A percentile compares a stretch with the other conserved stretches of the same genome.
phyloP scores from a whole-genome alignment of 805 yeast genomes.

The Metschnikowia borealis region DNA sequence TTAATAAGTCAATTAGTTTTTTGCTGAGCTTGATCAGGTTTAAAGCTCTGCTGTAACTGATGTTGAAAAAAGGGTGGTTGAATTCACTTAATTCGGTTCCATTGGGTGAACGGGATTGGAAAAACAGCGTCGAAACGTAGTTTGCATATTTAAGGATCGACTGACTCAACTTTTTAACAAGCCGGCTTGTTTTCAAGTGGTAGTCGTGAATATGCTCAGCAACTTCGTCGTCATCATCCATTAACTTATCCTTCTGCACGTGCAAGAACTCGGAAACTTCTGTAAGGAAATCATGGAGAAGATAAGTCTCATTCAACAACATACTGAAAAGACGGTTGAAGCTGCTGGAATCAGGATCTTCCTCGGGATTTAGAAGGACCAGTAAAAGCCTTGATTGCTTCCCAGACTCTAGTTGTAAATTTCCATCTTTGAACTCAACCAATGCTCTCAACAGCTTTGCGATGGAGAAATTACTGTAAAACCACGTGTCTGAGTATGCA shows the following conservation, averaged over 20 bases:
- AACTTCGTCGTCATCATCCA: constrained; percentile 19
- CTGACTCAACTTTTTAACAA: constrained; percentile 32
- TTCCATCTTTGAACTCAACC: background rate
- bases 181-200: constrained; percentile 36
- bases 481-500: background rate
- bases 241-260: background rate
- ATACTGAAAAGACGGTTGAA: constrained; percentile 12
- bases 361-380: background rate
- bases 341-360: background rate
- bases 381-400: background rate
- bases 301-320: constrained; percentile 33
- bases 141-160: constrained; percentile 30
- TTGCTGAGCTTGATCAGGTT: constrained; percentile 35
- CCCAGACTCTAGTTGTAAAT: background rate
- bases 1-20: constrained; percentile 30
- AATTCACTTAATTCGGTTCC: constrained; percentile 11
- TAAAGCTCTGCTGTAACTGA: constrained; percentile 31
- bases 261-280: constrained; percentile 25
- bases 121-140: constrained; percentile 21
- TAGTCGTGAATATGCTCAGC: constrained; percentile 31
- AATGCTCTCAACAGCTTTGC: constrained; percentile 6
- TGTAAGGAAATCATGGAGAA: constrained; percentile 31
- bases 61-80: constrained; percentile 30
- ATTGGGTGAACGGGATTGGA: constrained; percentile 8
- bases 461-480: constrained; percentile 4